Evolutionary conservation across 495 filamentous ascomycete genomes (phyloP).

Genomic region (Amorphotheca resinae): DNA sequence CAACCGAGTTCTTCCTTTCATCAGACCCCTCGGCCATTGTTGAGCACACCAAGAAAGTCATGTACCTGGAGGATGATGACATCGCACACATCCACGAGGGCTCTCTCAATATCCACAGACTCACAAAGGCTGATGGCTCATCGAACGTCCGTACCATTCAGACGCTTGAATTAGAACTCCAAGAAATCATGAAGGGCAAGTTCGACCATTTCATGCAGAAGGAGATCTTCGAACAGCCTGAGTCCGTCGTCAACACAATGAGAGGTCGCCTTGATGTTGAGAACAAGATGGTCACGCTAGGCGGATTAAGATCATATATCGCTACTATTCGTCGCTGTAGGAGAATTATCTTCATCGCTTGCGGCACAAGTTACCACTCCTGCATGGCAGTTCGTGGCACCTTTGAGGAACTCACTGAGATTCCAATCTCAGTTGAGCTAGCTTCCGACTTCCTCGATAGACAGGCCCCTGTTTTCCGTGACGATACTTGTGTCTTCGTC

Average conservation of each 20-base stretch:
- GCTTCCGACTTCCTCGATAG: conserved; percentile 97
- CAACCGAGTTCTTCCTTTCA: conserved; percentile 97
- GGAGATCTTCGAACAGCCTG: conserved; percentile 99
- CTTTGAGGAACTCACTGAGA: conserved; percentile 96
- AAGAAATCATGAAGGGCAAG: conserved; percentile 99
- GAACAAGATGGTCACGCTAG: conserved; percentile 89
- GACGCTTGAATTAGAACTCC: conserved; percentile 93
- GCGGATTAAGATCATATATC: conserved; percentile 91
- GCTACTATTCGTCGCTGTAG: conserved; percentile 91
- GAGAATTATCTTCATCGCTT: conserved; percentile 95
- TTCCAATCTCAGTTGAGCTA: conserved; percentile 91
- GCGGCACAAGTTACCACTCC: conserved; percentile 94
- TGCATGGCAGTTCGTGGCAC: conserved; percentile 98
- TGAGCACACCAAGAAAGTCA: conserved; percentile 99
- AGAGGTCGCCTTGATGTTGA: conserved; percentile 88
- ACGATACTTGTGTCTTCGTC: conserved; percentile 97
- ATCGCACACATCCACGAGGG: conserved; percentile 99
- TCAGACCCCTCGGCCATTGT: conserved; percentile 97
- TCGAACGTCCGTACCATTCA: conserved; percentile 96
- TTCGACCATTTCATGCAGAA: conserved; percentile 99
- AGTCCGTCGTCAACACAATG: conserved; percentile 99
- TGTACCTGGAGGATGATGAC: conserved; percentile 98
- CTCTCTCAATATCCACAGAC: conserved; percentile 94
- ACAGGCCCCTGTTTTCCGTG: conserved; percentile 97
- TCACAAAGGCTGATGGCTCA: conserved; percentile 90